These are phyloP conservation scores for Phytophthora gonapodyides DNA, from an alignment of 352 stramenopile genomes.

Conservation along the genomic window DNA sequence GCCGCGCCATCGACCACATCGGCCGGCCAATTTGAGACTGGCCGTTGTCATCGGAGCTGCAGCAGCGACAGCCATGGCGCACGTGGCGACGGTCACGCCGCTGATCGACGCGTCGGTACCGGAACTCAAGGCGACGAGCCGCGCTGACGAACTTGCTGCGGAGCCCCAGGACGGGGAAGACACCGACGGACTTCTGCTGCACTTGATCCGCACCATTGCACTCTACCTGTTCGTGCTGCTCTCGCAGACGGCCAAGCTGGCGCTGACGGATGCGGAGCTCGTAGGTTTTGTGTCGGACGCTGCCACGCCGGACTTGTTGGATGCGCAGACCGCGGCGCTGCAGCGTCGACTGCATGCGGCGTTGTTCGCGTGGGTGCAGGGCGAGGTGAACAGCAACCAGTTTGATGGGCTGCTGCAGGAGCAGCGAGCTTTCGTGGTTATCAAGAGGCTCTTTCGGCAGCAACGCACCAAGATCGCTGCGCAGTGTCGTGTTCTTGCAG, in stretches of 20 bases:
- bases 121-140: neutral
- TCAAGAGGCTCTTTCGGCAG: constrained; percentile 60
- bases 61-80: neutral
- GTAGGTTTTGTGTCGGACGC: constrained; percentile 24
- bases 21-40: constrained; percentile 13
- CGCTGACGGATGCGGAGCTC: constrained; percentile 44
- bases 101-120: neutral
- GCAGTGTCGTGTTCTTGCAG: constrained; percentile 47
- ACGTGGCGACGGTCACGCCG: constrained; percentile 1
- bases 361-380: constrained; percentile 47
- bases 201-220: constrained; percentile 65
- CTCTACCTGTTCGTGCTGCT: constrained; percentile 67
- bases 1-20: neutral
- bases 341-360: constrained; percentile 45
- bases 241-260: constrained; percentile 40
- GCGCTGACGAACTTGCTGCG: constrained; percentile 1
- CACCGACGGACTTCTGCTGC: constrained; percentile 49
- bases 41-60: neutral
- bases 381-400: constrained; percentile 60
- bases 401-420: constrained; percentile 68
- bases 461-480: constrained; percentile 37
- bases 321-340: constrained; percentile 32
- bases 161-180: constrained; percentile 12
- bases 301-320: constrained; percentile 33
- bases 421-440: constrained; percentile 49